Percentiles rank a stretch among this genome's conserved stretches.
phyloP scores from a whole-genome alignment of 305 asterid genomes.

The Fraxinus paxiana region DNA sequence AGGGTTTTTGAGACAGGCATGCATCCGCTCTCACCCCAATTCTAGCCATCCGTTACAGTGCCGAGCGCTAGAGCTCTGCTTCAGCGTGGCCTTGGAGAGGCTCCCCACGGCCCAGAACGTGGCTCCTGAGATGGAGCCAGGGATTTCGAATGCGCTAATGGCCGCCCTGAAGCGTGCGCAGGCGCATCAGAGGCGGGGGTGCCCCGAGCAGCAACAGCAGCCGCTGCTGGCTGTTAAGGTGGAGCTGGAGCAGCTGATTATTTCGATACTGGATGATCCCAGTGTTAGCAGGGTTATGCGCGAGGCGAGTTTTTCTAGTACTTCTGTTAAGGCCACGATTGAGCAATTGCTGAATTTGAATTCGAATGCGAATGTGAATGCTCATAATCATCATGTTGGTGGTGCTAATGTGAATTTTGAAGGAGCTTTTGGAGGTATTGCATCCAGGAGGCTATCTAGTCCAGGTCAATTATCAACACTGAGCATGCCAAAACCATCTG shows the following conservation, averaged over 20 bases:
- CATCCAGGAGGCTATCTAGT: conserved; percentile 34
- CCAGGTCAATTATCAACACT: conserved; percentile 24
- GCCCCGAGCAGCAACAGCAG: conserved; percentile 91
- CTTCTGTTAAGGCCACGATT: conserved; percentile 72
- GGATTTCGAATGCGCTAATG: conserved; percentile 80
- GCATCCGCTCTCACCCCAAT: conserved; percentile 88
- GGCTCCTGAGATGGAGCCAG: conserved; percentile 56
- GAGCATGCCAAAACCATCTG: conserved; percentile 11
- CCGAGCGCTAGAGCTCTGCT: conserved; percentile 85
- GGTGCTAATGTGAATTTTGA: conserved; percentile 33
- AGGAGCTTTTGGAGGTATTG: conserved; percentile 39
- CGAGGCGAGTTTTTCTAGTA: conserved; percentile 87
- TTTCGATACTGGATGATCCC: conserved; percentile 88
- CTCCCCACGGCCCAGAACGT: conserved; percentile 32
- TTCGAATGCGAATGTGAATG: conserved; percentile 27
- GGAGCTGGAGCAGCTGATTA: conserved; percentile 81
- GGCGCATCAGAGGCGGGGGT: conserved; percentile 84
- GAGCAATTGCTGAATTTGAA: conserved; percentile 71
- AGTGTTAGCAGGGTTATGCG: conserved; percentile 88
- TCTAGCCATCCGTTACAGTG: conserved; percentile 93
- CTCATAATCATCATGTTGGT: conserved; percentile 20
- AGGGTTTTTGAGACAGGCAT: conserved; percentile 67
- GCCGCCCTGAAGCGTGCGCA: conserved; percentile 93
- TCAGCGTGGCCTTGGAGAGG: conserved; percentile 82
- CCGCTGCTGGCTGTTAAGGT: conserved; percentile 84